Evolutionary conservation across 139 green algal genomes (phyloP).

Genomic region (Auxenochlorella protothecoides): DNA sequence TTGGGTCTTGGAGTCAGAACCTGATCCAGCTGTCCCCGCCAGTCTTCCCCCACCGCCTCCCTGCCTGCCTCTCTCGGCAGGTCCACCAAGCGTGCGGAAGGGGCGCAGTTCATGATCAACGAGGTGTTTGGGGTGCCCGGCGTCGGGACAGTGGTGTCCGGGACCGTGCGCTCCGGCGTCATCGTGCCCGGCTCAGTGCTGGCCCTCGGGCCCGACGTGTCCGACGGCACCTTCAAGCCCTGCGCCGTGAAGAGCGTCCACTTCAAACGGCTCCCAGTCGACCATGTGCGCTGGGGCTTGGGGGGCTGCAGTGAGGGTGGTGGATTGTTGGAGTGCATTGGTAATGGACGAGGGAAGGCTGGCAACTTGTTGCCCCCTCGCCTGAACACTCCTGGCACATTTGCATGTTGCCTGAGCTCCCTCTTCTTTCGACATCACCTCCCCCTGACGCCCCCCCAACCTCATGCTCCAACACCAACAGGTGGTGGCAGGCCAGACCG

Average conservation of each 20-base stretch:
- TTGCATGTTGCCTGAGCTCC: no score
- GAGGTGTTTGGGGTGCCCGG: constrained; percentile 80
- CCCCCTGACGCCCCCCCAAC: no score
- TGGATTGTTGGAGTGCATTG: no score
- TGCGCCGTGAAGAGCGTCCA: constrained; percentile 77
- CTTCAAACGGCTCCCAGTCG: constrained; percentile 75
- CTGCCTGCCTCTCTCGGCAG: neutral
- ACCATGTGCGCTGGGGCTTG: no score
- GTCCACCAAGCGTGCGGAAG: neutral
- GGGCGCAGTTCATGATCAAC: constrained; percentile 81
- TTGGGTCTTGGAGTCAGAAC: no score
- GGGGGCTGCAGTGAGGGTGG: no score
- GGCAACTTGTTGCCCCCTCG: no score
- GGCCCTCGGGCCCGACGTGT: constrained; percentile 73
- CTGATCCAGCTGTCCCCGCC: neutral
- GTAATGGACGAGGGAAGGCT: no score
- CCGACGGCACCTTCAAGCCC: constrained; percentile 66
- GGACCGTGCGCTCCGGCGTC: constrained; percentile 73
- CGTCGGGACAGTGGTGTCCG: constrained; percentile 83
- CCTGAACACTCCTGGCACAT: no score
- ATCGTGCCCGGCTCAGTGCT: constrained; percentile 55
- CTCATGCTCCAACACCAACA: constrained; percentile 1
- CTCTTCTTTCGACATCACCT: no score
- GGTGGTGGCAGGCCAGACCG: constrained; percentile 82
- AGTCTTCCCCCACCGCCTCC: no score